Evolutionary conservation across 306 rosid species (phyloP).

Genomic region (Sicyos baderoa): DNA sequence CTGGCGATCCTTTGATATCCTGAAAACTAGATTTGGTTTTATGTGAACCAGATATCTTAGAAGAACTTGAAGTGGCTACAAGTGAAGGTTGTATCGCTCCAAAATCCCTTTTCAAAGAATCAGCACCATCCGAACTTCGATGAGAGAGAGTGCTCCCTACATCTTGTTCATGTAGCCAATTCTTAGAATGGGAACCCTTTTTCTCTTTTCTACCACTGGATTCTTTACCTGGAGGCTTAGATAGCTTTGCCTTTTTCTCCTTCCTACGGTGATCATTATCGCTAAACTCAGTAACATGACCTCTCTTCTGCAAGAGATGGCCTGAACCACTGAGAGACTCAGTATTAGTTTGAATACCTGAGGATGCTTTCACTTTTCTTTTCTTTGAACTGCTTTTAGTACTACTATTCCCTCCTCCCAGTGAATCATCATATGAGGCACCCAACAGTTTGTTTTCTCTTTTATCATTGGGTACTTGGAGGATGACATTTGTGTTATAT

Average conservation of each 20-base stretch:
- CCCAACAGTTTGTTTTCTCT: constrained; percentile 34
- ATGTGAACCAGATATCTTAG: constrained; percentile 90
- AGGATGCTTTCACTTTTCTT: constrained; percentile 48
- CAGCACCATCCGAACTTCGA: constrained; percentile 51
- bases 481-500: constrained; percentile 32
- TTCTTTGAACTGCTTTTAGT: constrained; percentile 41
- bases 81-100: constrained; percentile 49
- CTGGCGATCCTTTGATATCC: constrained; percentile 91
- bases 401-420: constrained; percentile 32
- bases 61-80: constrained; percentile 96
- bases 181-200: constrained; percentile 40
- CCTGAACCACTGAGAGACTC: constrained; percentile 31
- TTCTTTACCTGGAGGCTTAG: constrained; percentile 71
- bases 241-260: constrained; percentile 61
- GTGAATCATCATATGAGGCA: constrained; percentile 30
- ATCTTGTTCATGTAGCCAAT: constrained; percentile 35
- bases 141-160: constrained; percentile 31
- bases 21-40: constrained; percentile 77
- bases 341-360: constrained; percentile 32
- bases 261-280: constrained; percentile 43
- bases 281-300: constrained; percentile 38
- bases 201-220: constrained; percentile 73
- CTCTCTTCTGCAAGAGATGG: constrained; percentile 33
- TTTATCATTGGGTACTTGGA: constrained; percentile 38
- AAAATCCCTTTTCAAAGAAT: constrained; percentile 56